Percentiles rank a stretch among this genome's conserved stretches.
Conservation (phyloP, 441 rosid species). For the Erodium trifolium region DNA sequence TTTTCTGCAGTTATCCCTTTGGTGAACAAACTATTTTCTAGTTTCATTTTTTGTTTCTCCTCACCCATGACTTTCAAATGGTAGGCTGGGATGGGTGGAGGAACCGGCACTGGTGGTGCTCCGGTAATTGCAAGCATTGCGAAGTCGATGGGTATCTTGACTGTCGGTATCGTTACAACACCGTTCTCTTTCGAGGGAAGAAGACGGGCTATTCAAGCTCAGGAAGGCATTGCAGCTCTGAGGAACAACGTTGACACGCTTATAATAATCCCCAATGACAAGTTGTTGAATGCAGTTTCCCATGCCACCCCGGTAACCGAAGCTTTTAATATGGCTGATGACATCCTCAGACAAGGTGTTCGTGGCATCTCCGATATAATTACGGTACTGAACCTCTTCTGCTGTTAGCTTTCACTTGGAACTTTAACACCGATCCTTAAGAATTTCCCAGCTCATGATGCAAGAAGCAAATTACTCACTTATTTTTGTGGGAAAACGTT, state of each 20-base stretch:
- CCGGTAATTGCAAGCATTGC: slow-evolving; percentile 92
- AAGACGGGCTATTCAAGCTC: slow-evolving; percentile 82
- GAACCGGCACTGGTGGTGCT: slow-evolving; percentile 96
- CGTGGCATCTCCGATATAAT: slow-evolving; percentile 95
- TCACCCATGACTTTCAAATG: slow-evolving; percentile 15
- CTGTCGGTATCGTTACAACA: slow-evolving; percentile 91
- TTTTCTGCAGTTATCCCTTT: too few species aligned
- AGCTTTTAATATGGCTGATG: slow-evolving; percentile 93
- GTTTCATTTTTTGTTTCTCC: not conserved
- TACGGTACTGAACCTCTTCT: slow-evolving; percentile 37
- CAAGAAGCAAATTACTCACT: not conserved
- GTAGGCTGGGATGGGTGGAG: slow-evolving; percentile 99
- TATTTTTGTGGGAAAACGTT: not conserved
- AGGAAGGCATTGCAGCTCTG: slow-evolving; percentile 83
- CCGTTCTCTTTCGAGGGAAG: slow-evolving; percentile 96
- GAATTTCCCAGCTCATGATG: not conserved
- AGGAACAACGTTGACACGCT: slow-evolving; percentile 89
- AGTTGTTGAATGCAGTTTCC: slow-evolving; percentile 77
- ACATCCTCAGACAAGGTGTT: slow-evolving; percentile 85
- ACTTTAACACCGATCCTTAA: not conserved
- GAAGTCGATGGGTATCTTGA: slow-evolving; percentile 91
- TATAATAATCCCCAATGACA: slow-evolving; percentile 89
- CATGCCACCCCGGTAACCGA: slow-evolving; percentile 85
- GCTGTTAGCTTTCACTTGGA: not conserved
- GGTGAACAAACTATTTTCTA: not conserved